A percentile compares a stretch with the other conserved stretches of the same genome.
These are phyloP conservation scores for Chionographis japonica DNA, from an alignment of 106 monocot species.

Conservation along the genomic window DNA sequence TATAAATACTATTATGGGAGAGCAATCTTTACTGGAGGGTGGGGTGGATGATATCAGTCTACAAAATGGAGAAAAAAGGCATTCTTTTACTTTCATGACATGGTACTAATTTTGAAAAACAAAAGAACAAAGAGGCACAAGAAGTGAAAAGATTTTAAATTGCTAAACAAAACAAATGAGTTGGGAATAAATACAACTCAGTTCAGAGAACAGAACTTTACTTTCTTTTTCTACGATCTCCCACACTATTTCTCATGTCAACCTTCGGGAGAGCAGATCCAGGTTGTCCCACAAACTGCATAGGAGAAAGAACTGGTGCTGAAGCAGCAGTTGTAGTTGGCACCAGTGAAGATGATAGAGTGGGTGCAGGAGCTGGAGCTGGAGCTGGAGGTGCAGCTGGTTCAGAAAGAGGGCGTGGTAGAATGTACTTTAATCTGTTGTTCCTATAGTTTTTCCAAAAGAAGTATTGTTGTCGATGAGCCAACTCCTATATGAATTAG, in stretches of 20 bases:
- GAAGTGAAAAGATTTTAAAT: no score
- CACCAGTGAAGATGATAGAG: slow-evolving; percentile 27
- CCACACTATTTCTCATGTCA: slow-evolving; percentile 73
- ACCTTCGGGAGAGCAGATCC: slow-evolving; percentile 57
- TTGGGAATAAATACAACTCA: no score
- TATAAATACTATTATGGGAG: no score
- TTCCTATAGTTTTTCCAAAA: slow-evolving; percentile 97
- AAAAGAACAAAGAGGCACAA: no score
- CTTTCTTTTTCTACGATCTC: slow-evolving; percentile 95
- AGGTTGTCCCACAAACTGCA: slow-evolving; percentile 68
- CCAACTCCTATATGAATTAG: slow-evolving; percentile 61
- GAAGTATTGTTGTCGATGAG: slow-evolving; percentile 90
- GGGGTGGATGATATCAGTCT: no score
- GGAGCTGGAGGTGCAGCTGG: slow-evolving; percentile 34
- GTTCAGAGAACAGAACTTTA: slow-evolving; percentile 18
- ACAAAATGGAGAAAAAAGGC: no score
- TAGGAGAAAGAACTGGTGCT: slow-evolving; percentile 36
- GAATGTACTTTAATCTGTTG: slow-evolving; percentile 92
- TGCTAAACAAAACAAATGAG: no score
- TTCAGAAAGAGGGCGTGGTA: slow-evolving; percentile 81
- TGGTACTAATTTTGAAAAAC: no score
- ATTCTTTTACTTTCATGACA: no score
- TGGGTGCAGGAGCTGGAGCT: slow-evolving; percentile 20
- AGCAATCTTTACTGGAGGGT: no score
- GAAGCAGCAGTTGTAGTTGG: slow-evolving; percentile 27